Base-by-base conservation (phyloP, 306 rosid genomes). In the Corylus heterophylla region DNA sequence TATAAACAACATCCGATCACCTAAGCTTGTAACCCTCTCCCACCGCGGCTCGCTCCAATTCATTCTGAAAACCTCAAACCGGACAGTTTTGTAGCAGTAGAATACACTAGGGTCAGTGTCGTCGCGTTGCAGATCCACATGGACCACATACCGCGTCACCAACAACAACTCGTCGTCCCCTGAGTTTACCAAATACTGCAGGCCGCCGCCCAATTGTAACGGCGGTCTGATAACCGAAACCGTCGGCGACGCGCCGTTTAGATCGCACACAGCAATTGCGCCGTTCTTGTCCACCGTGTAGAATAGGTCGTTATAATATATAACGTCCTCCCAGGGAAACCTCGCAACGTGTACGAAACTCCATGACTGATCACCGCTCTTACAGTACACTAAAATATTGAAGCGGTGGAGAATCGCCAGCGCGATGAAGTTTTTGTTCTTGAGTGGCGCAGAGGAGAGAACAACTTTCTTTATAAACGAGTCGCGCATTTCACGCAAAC, bases 271-370 rank as follows among this genome's bases (percentile, higher is more conserved):
- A 0, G 87, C 93, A 12, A 90, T 61, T 0, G 20, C 22, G 9
- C 96, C 97, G 59, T 64, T 55, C 47, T 88, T 89, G 51, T 87
- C 86, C 44, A 92, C 91, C 2, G 87, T 94, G 80, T 83, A 89
- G 76, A 92, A 87, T 47, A 84, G 75, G 2, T 87, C 89, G 35
- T 83, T 35, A 2, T 14, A 27, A 77, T 49, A 78, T 14, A 89
- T 80, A 27, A 44, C 85, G 42, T 90, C 97, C 76, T 90, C 93
- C 61, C 96, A 86, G 79, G 25, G 85, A 20, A 74, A 78, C 3
- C 72, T 55, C 0, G 83, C 87, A 12, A 66, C 66, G n/a, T 76
- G 83, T 29, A 90, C 27, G 11, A 86, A 82, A 71, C 75, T 76
- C 96, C 97, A 92, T 5, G 81, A 73, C 42, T 76, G 75, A 62